Base-by-base conservation (phyloP, 352 stramenopile genomes). In the Phytopythium montanum region DNA sequence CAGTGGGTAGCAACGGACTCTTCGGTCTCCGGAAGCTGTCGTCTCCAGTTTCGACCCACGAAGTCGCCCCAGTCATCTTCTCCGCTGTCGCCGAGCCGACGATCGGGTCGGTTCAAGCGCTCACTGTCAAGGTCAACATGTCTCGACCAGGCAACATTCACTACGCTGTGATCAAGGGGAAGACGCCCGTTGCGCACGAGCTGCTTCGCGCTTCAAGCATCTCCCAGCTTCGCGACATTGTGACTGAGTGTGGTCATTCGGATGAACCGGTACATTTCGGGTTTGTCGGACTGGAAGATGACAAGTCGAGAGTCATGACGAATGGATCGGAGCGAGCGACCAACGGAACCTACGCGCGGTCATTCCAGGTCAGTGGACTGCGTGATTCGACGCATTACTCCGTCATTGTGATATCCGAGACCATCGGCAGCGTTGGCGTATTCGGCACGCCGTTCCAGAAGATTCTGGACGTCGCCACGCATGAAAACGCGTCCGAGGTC, bases 401-500 rank as follows among this genome's bases (percentile, higher is more conserved):
- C 18, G 62, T 95, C 41, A 66, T 68, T 26, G 36, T 95, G 12
- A 62, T 95, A 31, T 66, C 83, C 2, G 83, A 95, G 34, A 93
- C 85, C 0, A 69, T 69, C 19, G 60, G 56, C 5, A 95, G 85
- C 45, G 69, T 76, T 59, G 83, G 85, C 3, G 68, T 92, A 16
- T 88, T 88, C 36, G 77, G 81, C 1, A 48, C 61, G 5, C 67
- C 73, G 2, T 89, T 76, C 29, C 55, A 63, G 21, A 64, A 68
- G 0, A 29, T 85, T 7, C 31, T 91, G 1, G 83, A 93, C 36
- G 68, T 66, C 12, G 31, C 62, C 3, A 92, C 83, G 2, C 85
- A 94, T 49, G 74, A 87, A 46, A 84, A 87, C 14, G 85, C 85
- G 0, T 90, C 81, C 2, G 62, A 79, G 7, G 68, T 92, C 7